These are phyloP conservation scores for Nakazawaea holstii DNA, from an alignment of 805 yeast species.

Conservation along the genomic window DNA sequence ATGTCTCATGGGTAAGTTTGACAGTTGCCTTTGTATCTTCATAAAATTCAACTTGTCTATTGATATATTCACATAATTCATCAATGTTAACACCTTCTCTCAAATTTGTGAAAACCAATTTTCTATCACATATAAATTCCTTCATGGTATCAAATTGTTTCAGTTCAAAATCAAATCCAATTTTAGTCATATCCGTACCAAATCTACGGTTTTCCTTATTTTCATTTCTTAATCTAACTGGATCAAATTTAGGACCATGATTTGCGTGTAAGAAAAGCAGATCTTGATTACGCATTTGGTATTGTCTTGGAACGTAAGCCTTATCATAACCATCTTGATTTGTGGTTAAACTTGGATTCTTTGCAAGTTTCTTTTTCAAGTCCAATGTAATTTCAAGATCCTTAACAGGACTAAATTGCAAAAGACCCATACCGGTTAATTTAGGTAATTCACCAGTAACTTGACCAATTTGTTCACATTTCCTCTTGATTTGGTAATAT, in stretches of 20 bases:
- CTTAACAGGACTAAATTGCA: slow-evolving; percentile 9
- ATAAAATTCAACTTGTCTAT: slow-evolving; percentile 36
- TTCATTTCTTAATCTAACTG: slow-evolving; percentile 5
- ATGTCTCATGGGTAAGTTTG: not conserved
- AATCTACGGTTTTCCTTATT: slow-evolving; percentile 10
- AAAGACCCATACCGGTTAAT: slow-evolving; percentile 14
- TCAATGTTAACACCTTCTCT: slow-evolving; percentile 23
- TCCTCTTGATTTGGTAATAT: slow-evolving; percentile 53
- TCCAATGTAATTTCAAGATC: slow-evolving; percentile 5
- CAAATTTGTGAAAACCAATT: slow-evolving; percentile 8
- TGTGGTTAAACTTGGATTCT: slow-evolving; percentile 9
- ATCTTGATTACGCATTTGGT: slow-evolving; percentile 7
- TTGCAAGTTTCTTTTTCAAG: not conserved
- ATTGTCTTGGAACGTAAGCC: slow-evolving; percentile 8
- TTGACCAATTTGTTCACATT: slow-evolving; percentile 45
- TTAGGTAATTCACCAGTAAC: slow-evolving; percentile 18
- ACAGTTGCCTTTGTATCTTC: slow-evolving; percentile 1
- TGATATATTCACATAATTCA: slow-evolving; percentile 44
- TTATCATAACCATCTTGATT: slow-evolving; percentile 10
- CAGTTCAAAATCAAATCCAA: slow-evolving; percentile 22
- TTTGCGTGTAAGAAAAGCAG: slow-evolving; percentile 10
- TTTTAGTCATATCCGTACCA: slow-evolving; percentile 9
- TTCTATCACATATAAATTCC: slow-evolving; percentile 21
- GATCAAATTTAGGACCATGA: slow-evolving; percentile 11
- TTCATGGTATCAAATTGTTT: slow-evolving; percentile 22